Evolutionary conservation across 1,284 basidiomycete species (phyloP), one percentile per base, ranked within the genome.

Genomic region (Butyriboletus regius): DNA sequence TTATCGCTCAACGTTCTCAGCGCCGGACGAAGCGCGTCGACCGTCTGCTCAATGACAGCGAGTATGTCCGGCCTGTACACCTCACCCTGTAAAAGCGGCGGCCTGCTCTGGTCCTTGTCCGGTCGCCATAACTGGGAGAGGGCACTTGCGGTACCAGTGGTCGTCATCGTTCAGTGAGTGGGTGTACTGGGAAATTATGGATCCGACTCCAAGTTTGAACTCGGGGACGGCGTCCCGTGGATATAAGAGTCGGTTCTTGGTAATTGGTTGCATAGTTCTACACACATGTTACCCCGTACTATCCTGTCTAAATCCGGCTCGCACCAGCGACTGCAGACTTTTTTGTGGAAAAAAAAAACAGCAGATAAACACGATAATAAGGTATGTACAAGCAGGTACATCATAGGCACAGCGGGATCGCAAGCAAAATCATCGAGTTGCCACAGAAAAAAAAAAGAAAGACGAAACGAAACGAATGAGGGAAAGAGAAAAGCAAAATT

Each of bases 1-100:
- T 83, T 78, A 24, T 86, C 64, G 61, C 82, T 88, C 17, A 88
- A 67, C 40, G 64, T 64, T 43, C 82, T 70, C 50, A 88, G 67
- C 47, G 81, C 77, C 0, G 64, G 64, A 49, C 78, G 73, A n/a
- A 83, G 67, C 10, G 63, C 70, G 47, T 79, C 75, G 37, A 88
- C 73, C 43, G 71, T 75, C 17, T 66, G 63, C 49, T 82, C 79
- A 46, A 87, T 82, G 2, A 76, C 76, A 48, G 77, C 64, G 24
- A 82, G 64, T 5, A 75, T 61, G 14, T 74, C 72, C 0, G 70
- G 62, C 26, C 63, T 58, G 33, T 66, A 62, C 18, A 67, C 64
- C 5, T 60, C 54, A 13, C 59, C 64, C 7, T 26, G 7, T 7
- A 35, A 20, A 18, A 57, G 43, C 1, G 43, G 9, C 3, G 61